Evolutionary conservation across 1,139 yeast genomes (phyloP), one percentile per base, ranked within the genome.

Genomic region (Hemisphaericaspora xylanilytica): DNA sequence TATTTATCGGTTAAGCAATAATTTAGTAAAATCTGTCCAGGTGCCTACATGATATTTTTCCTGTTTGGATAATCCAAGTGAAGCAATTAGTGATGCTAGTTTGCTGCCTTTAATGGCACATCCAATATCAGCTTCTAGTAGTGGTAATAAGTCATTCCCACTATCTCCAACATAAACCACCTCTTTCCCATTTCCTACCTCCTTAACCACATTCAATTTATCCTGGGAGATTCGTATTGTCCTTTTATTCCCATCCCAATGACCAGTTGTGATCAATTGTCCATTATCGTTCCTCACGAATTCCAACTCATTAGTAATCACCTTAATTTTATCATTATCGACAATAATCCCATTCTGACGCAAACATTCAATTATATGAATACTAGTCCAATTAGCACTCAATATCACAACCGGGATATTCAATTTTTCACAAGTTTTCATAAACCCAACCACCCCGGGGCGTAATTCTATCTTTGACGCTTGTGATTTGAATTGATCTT

Each of bases 381-480:
- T 33, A 3, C 70, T 65, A 9, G 84, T 73, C 90, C 90, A 84
- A 55, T 82, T 83, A 36, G 81, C 76, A 49, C 87, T 80, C 20
- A 83, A 51, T 1, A 84, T 65, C 8, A 63, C 58, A 2, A 80
- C 58, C 0, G 77, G 76, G 5, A 71, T 52, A 0, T 52, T 40
- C 3, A 42, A 33, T 1, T 32, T 35, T 9, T 46, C 39, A 26
- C 75, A 51, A 15, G 41, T 36, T 4, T 47, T 40, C 17, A 73
- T 52, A 37, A 75, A 66, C 2, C 63, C 64, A 31, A 59, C 48
- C 51, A 78, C 75, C 0, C 80, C 79, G 0, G 62, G 61, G 24
- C 72, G 66, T 7, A 78, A 49, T 21, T 52, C 47, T 2, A 81
- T 72, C 4, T 65, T 44, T 0, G 39, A 21, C 0, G 75, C 75